Percentiles rank a stretch among this genome's conserved stretches.
Evolutionary conservation across 768 basidiomycete genomes (phyloP).

Genomic region (Xerocomus spinulosus): DNA sequence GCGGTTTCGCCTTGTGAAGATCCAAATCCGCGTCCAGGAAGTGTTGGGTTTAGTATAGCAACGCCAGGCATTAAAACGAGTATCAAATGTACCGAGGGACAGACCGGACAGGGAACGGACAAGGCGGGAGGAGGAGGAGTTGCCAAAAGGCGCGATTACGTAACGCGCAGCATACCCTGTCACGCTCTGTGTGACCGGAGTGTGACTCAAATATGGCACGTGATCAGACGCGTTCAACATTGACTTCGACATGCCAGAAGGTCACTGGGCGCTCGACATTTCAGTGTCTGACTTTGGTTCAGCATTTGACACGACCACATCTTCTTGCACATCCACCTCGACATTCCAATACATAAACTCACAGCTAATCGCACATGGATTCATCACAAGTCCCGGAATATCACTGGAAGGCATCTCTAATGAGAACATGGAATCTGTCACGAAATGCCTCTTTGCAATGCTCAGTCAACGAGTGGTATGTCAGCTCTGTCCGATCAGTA

Average conservation of each 20-base stretch:
- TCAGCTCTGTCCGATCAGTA: constrained; percentile 12
- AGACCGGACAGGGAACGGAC: constrained; percentile 14
- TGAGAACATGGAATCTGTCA: constrained; percentile 49
- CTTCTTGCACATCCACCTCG: constrained; percentile 48
- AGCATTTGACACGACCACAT: constrained; percentile 41
- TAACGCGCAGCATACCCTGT: constrained; percentile 25
- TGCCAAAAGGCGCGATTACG: constrained; percentile 15
- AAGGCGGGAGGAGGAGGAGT: constrained; percentile 10
- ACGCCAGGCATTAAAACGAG: constrained; percentile 39
- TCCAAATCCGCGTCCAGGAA: constrained; percentile 28
- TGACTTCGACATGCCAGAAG: constrained; percentile 35
- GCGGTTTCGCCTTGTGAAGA: constrained; percentile 25
- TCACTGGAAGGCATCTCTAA: constrained; percentile 60
- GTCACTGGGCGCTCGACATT: constrained; percentile 50
- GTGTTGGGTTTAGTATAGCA: constrained; percentile 37
- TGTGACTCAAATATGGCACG: constrained; percentile 20
- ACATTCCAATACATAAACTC: constrained; percentile 76
- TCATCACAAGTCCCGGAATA: constrained; percentile 57
- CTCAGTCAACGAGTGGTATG: constrained; percentile 74
- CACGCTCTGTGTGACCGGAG: constrained; percentile 9
- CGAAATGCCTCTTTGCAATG: constrained; percentile 74
- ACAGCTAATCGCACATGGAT: constrained; percentile 82
- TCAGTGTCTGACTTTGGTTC: constrained; percentile 42
- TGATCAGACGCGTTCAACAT: constrained; percentile 29
- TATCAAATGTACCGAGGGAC: constrained; percentile 2